Percentiles rank a stretch among this genome's conserved stretches.
Evolutionary conservation across 257 asterid genomes (phyloP).

Genomic region (Sherardia arvensis): DNA sequence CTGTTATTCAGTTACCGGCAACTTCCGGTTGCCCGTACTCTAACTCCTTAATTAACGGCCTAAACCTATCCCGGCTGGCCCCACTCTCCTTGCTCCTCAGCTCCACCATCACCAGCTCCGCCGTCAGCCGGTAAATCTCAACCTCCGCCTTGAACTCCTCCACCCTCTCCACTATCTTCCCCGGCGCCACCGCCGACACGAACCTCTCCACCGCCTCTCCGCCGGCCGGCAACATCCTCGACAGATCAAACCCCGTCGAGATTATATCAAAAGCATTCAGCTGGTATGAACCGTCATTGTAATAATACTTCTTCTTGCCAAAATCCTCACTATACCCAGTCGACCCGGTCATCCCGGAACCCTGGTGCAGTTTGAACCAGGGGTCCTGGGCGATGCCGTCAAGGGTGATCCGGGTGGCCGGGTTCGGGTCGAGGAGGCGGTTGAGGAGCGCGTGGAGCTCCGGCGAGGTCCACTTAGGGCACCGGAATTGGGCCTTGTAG

Average conservation of each 20-base stretch:
- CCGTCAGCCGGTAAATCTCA: constrained; percentile 53
- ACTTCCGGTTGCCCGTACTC: constrained; percentile 15
- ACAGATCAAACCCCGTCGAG: constrained; percentile 32
- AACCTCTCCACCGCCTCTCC: constrained; percentile 17
- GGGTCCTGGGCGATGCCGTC: constrained; percentile 41
- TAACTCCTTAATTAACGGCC: constrained; percentile 27
- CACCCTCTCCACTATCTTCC: constrained; percentile 17
- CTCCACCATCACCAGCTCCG: constrained; percentile 51
- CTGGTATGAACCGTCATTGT: not conserved
- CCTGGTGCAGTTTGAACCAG: constrained; percentile 43
- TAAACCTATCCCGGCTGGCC: constrained; percentile 27
- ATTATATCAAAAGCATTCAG: constrained; percentile 36
- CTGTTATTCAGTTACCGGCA: constrained; percentile 4
- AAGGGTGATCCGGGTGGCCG: constrained; percentile 47
- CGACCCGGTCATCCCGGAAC: too few relatives aligned
- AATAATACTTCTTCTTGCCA: not conserved
- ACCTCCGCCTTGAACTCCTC: constrained; percentile 24
- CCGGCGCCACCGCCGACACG: constrained; percentile 19
- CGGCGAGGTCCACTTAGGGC: constrained; percentile 66
- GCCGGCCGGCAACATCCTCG: constrained; percentile 18
- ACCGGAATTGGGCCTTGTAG: constrained; percentile 56
- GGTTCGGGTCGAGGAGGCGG: constrained; percentile 53
- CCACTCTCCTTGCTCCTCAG: constrained; percentile 23
- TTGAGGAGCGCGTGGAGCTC: constrained; percentile 32
- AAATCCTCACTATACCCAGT: not conserved